phyloP scores from a whole-genome alignment of 306 rosid genomes.

The Adenanthera pavonina region DNA sequence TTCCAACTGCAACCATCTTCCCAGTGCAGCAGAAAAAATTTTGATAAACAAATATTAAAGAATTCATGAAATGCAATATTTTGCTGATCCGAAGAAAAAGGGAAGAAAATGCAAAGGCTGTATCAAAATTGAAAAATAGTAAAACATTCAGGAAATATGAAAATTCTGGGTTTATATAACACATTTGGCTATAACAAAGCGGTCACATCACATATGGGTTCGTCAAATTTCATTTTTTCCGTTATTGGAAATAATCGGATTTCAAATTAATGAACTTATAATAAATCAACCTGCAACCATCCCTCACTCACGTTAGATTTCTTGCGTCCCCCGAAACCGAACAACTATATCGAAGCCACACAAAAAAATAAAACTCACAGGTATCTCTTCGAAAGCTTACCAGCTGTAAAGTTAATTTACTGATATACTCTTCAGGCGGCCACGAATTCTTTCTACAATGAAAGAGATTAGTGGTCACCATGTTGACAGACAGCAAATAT shows the following conservation, averaged over 20 bases:
- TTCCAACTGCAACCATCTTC: background rate
- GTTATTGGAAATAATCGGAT: background rate
- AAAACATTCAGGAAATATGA: background rate
- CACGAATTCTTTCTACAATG: slow-evolving; percentile 91
- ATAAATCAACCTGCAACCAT: slow-evolving; percentile 3
- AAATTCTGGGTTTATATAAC: background rate
- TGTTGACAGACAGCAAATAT: slow-evolving; percentile 39
- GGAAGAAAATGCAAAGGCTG: background rate
- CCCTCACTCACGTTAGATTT: background rate
- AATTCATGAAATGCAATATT: background rate
- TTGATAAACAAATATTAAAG: background rate
- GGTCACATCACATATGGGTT: background rate
- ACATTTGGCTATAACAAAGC: background rate
- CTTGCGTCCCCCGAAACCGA: background rate
- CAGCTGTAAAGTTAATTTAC: slow-evolving; percentile 74
- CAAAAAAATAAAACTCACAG: background rate
- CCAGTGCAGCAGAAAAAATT: background rate
- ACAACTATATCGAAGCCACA: slow-evolving; percentile 34
- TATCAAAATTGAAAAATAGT: background rate
- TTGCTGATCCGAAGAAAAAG: background rate
- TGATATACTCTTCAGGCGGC: slow-evolving; percentile 93
- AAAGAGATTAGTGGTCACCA: slow-evolving; percentile 78
- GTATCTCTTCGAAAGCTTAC: slow-evolving; percentile 44
- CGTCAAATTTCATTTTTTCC: background rate
- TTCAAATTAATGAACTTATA: slow-evolving; percentile 21